These are phyloP conservation scores for Marchantia paleacea DNA, from an alignment of 225 moss, liverwort and hornwort species.

Conservation along the genomic window DNA sequence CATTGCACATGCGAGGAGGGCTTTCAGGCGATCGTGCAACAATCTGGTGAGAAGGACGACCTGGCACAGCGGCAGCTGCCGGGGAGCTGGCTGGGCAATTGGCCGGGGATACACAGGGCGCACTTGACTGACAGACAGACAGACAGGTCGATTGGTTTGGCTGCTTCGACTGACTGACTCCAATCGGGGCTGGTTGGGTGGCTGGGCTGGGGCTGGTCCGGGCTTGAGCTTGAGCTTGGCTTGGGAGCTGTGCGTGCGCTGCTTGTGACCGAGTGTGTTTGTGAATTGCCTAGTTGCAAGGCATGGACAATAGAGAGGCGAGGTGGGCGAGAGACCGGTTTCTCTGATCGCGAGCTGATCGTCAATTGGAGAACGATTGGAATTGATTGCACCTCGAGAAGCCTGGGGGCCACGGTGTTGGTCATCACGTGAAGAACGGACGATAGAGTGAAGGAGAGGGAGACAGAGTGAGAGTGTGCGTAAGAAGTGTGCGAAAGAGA, in stretches of 20 bases:
- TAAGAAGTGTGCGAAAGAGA: background rate
- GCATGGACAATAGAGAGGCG: conserved; percentile 14
- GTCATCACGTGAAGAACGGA: background rate
- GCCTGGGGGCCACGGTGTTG: background rate
- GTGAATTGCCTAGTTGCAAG: background rate
- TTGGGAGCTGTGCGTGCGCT: background rate
- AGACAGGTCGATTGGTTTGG: background rate
- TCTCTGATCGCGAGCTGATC: conserved; percentile 19
- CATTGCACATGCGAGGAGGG: conserved; percentile 24
- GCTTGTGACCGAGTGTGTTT: background rate
- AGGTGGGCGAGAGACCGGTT: conserved; percentile 9
- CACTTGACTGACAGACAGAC: conserved; percentile 8
- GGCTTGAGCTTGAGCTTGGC: background rate
- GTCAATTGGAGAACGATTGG: conserved; percentile 20
- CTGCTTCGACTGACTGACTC: background rate
- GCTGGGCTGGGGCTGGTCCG: background rate
- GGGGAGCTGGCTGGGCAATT: conserved; percentile 18
- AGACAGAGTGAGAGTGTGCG: background rate
- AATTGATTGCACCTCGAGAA: conserved; percentile 6
- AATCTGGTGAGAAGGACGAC: conserved; percentile 19
- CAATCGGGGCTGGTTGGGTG: background rate
- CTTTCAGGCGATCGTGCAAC: conserved; percentile 19
- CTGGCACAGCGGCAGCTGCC: conserved; percentile 19
- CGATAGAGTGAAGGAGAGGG: background rate
- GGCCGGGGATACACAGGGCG: background rate